Percentiles rank a stretch among this genome's conserved stretches.
Conservation (phyloP, 176 grass and related monocot genomes). For the Tillandsia leiboldiana region DNA sequence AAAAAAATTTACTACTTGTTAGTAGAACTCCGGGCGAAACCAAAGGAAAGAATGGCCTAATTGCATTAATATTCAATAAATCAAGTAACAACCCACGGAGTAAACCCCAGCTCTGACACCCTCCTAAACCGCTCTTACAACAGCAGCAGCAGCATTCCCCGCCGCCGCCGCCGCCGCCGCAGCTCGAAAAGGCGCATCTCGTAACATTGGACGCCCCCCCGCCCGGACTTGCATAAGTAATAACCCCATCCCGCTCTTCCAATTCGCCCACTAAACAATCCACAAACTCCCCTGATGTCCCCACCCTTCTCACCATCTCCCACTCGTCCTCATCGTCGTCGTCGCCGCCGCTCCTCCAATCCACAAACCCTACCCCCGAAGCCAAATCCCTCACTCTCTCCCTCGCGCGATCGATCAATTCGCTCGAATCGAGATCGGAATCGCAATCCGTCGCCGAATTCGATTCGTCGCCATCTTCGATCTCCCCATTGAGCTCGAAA, state of each 20-base stretch:
- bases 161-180: background rate
- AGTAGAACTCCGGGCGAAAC: no score
- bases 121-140: background rate
- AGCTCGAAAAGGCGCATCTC: no score
- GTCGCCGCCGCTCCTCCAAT: constrained; percentile 14
- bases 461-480: constrained; percentile 13
- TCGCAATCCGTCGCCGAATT: background rate
- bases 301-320: background rate
- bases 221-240: background rate
- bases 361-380: background rate
- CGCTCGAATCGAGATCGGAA: background rate
- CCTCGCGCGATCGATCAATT: constrained; percentile 7
- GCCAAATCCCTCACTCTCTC: constrained; percentile 24
- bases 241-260: background rate
- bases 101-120: background rate
- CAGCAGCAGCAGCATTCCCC: background rate
- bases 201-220: background rate
- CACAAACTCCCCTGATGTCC: background rate
- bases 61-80: background rate
- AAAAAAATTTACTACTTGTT: no score
- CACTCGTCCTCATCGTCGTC: constrained; percentile 15
- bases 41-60: background rate
- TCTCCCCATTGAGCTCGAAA: constrained; percentile 10
- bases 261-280: background rate
- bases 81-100: background rate